Conservation (phyloP, 192 early-diverging fungal species). For the Entomortierella lignicola region DNA sequence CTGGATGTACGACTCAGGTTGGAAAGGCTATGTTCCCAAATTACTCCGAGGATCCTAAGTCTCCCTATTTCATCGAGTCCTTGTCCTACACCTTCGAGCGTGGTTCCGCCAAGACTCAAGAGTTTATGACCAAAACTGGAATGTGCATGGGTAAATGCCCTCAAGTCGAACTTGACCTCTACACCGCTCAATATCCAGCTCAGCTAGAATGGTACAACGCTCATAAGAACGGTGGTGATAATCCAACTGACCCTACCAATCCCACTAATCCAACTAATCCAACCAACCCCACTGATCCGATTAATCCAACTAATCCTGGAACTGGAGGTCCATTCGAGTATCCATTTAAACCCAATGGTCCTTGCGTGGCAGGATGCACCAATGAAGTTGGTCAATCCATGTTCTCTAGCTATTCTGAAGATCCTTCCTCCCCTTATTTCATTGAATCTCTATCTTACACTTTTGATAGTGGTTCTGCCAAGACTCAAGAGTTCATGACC, state of each 20-base stretch:
- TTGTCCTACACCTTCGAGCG: conserved; percentile 24
- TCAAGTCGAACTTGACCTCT: conserved; percentile 9
- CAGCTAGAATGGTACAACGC: conserved; percentile 19
- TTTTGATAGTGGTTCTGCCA: too few species aligned
- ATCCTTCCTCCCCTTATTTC: too few species aligned
- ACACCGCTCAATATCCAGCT: not conserved
- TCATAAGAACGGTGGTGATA: conserved; percentile 21
- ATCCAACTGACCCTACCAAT: not conserved
- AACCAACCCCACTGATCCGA: too few species aligned
- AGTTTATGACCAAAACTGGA: conserved; percentile 38
- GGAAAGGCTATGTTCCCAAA: conserved; percentile 39
- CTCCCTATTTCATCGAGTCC: conserved; percentile 31
- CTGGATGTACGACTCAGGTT: conserved; percentile 24
- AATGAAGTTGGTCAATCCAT: too few species aligned
- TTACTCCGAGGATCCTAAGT: conserved; percentile 43
- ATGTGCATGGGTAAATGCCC: conserved; percentile 28
- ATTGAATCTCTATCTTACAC: too few species aligned
- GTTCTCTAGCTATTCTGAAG: too few species aligned
- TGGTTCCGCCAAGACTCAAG: conserved; percentile 9
- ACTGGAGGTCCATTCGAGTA: too few species aligned
- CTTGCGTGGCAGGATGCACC: too few species aligned
- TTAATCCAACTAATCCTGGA: too few species aligned
- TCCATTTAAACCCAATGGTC: too few species aligned
- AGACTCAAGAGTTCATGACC: too few species aligned
- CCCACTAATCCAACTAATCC: not conserved